Evolutionary conservation across 2,329 filamentous ascomycete species (phyloP), one percentile per base, ranked within the genome.

Genomic region (Cladosporium sp.): DNA sequence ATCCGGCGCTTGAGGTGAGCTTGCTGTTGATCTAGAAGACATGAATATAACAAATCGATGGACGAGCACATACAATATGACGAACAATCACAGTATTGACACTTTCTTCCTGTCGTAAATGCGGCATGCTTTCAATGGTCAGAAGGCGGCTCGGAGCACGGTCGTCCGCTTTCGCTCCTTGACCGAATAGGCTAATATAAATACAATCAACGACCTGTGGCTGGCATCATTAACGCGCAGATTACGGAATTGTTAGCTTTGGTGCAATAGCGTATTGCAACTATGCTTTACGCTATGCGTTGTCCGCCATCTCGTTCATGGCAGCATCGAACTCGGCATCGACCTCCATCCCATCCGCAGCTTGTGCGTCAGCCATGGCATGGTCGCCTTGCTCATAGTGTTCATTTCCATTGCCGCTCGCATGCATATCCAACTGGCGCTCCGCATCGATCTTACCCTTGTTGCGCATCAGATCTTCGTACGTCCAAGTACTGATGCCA

Each of bases 401-500:
- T 32, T 68, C 67, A 62, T 88, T 87, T 4, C 80, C 69, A 76
- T 80, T 68, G 73, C 74, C 68, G 49, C 63, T 84, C 83, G 59
- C 79, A 76, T 38, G 63, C 44, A 28, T 30, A 34, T 59, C 63
- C 34, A 59, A 41, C n/a, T 65, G 55, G 32, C 57, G 63, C 71
- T 92, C 89, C 69, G 88, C 82, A 67, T 91, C 90, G 72, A 87
- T 81, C 79, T 91, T 92, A 76, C 88, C 86, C 81, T 96, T 90
- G 79, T 97, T 90, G 59, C 82, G 84, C 78, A 90, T 86, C 61
- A 98, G 79, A 74, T 98, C 92, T 66, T 87, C 86, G 49, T 92
- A 81, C 66, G 90, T 93, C 95, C 95, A 99, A 11, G 92, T 96
- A 73, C 92, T 95, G 74, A 97, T 92, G 0, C 94, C 95, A 71